These are phyloP conservation scores for Irpex sp. DNA, from an alignment of 1,284 basidiomycete species.

Conservation along the genomic window DNA sequence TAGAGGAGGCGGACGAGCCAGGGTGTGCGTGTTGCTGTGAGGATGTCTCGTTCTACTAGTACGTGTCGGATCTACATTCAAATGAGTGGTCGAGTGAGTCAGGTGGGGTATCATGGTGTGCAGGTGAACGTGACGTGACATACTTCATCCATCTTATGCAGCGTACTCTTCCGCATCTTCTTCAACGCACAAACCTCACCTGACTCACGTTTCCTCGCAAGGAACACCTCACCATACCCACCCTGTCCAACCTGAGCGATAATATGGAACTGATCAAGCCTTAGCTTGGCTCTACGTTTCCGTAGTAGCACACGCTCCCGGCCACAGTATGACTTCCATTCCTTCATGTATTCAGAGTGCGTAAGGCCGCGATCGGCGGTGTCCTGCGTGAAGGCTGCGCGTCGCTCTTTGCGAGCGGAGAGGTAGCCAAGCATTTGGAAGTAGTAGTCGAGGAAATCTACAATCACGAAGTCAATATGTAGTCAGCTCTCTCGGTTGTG, in stretches of 20 bases:
- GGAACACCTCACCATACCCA: slow-evolving; percentile 93
- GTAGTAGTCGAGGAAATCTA: slow-evolving; percentile 94
- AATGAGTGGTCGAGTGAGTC: neutral
- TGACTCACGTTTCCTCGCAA: slow-evolving; percentile 89
- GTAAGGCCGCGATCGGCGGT: slow-evolving; percentile 67
- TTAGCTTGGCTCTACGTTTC: slow-evolving; percentile 81
- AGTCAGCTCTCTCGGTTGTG: neutral
- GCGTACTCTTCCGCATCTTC: slow-evolving; percentile 90
- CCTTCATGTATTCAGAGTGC: slow-evolving; percentile 64
- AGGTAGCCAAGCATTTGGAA: slow-evolving; percentile 91
- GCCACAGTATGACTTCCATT: slow-evolving; percentile 89
- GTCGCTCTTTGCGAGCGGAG: slow-evolving; percentile 77
- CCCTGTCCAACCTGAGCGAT: slow-evolving; percentile 97
- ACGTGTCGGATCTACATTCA: slow-evolving; percentile 78
- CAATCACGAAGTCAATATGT: slow-evolving; percentile 8
- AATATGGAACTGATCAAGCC: slow-evolving; percentile 90
- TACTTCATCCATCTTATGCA: slow-evolving; percentile 97
- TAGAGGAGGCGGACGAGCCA: slow-evolving; percentile 93
- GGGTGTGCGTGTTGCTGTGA: slow-evolving; percentile 92
- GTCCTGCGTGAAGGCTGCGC: slow-evolving; percentile 80
- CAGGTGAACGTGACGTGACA: slow-evolving; percentile 12
- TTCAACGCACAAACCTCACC: slow-evolving; percentile 94
- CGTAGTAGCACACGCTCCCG: slow-evolving; percentile 89
- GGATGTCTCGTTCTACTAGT: slow-evolving; percentile 93
- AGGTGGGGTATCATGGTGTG: neutral